phyloP scores from a whole-genome alignment of 1,284 basidiomycete species.

The Agaricales sp. region DNA sequence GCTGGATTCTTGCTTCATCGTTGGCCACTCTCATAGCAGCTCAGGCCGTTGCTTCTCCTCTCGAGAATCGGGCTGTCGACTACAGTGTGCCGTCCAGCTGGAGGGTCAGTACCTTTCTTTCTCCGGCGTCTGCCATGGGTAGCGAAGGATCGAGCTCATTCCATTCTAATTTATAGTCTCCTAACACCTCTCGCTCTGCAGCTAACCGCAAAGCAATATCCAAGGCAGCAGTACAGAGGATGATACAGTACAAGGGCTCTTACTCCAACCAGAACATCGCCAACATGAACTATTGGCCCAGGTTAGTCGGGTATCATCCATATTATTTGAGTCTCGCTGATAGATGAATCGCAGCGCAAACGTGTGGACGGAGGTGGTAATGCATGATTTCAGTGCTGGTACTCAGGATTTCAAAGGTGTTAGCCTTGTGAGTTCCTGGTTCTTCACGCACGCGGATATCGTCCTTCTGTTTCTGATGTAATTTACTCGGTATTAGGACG shows the following conservation, averaged over 20 bases:
- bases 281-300: background rate
- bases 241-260: background rate
- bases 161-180: background rate
- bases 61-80: background rate
- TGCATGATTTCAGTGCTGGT: constrained; percentile 1
- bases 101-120: background rate
- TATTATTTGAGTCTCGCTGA: too few relatives aligned
- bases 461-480: too few relatives aligned
- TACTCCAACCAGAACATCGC: background rate
- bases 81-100: background rate
- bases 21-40: background rate
- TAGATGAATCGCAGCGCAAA: background rate
- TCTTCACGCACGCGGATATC: background rate
- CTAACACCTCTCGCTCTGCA: background rate
- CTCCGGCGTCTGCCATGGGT: too few relatives aligned
- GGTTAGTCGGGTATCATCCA: background rate
- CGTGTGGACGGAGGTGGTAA: background rate
- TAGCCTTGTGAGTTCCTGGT: background rate
- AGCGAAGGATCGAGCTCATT: background rate
- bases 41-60: background rate
- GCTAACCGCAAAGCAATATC: background rate
- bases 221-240: background rate
- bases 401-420: background rate
- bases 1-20: too few relatives aligned
- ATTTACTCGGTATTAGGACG: background rate